phyloP scores from a whole-genome alignment of 805 yeast species.

The Metschnikowia matae region DNA sequence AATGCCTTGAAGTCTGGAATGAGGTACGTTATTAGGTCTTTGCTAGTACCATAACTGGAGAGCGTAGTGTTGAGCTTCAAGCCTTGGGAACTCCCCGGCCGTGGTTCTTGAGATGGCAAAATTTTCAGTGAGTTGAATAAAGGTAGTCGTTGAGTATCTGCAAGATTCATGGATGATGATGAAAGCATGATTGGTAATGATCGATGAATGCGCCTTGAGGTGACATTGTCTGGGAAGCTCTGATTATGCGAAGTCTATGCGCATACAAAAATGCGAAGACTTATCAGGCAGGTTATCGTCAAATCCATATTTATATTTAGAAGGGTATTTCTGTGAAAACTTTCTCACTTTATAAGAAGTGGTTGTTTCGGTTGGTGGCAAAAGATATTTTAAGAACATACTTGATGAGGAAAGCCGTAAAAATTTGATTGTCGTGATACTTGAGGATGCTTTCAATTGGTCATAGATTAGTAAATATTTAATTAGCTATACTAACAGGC shows the following conservation, averaged over 20 bases:
- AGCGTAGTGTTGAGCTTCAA: background rate
- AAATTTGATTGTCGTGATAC: too few species aligned
- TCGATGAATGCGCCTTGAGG: background rate
- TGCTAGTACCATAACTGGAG: conserved; percentile 5
- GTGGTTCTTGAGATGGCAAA: background rate
- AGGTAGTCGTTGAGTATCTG: conserved; percentile 3
- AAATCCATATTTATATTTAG: too few species aligned
- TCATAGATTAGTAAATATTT: background rate
- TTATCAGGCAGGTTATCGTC: background rate
- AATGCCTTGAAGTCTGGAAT: conserved; percentile 60
- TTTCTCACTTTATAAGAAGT: too few species aligned
- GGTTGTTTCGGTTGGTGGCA: too few species aligned
- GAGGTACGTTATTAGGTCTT: conserved; percentile 32
- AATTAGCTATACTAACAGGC: background rate
- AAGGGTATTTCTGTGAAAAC: too few species aligned
- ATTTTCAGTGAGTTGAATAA: background rate
- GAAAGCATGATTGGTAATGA: background rate
- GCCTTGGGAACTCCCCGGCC: background rate
- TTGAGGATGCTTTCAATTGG: background rate
- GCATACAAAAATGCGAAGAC: background rate
- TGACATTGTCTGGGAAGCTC: background rate
- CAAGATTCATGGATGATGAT: background rate
- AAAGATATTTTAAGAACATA: too few species aligned
- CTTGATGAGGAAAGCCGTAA: too few species aligned
- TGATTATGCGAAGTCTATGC: background rate